Conservation (phyloP, 768 basidiomycete species). For the Pholiota molesta region DNA sequence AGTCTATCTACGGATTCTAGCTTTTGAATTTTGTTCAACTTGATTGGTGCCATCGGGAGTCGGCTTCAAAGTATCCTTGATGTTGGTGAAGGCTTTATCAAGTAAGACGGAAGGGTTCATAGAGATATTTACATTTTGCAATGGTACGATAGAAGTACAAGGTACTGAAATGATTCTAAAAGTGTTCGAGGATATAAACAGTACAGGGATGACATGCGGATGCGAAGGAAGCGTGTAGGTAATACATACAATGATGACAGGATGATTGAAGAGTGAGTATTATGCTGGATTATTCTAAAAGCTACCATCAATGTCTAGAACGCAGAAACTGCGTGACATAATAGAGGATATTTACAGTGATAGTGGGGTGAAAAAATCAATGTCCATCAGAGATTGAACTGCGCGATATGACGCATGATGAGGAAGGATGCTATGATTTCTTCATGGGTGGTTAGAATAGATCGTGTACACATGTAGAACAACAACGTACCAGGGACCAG, state of each 20-base stretch:
- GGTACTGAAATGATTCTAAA: background rate
- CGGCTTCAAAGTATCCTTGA: too few relatives aligned
- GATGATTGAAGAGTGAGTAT: background rate
- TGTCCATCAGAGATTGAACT: slow-evolving; percentile 41
- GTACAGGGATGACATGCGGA: background rate
- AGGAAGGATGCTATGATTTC: slow-evolving; percentile 61
- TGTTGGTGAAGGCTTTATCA: background rate
- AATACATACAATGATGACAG: background rate
- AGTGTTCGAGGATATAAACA: background rate
- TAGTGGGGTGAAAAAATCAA: background rate
- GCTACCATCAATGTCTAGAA: background rate
- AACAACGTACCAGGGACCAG: slow-evolving; percentile 50
- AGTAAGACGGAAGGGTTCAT: background rate
- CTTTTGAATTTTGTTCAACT: too few relatives aligned
- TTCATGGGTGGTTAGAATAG: slow-evolving; percentile 24
- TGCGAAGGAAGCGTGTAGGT: background rate
- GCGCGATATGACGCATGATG: slow-evolving; percentile 67
- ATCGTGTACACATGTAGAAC: background rate
- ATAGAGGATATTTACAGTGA: background rate
- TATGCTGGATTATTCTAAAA: slow-evolving; percentile 10
- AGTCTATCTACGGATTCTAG: too few relatives aligned
- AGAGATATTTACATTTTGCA: background rate
- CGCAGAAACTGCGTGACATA: background rate
- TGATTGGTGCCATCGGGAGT: too few relatives aligned
- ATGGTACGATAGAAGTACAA: background rate